Evolutionary conservation across 805 yeast species (phyloP).

Genomic region (Ogataea glucozyma): DNA sequence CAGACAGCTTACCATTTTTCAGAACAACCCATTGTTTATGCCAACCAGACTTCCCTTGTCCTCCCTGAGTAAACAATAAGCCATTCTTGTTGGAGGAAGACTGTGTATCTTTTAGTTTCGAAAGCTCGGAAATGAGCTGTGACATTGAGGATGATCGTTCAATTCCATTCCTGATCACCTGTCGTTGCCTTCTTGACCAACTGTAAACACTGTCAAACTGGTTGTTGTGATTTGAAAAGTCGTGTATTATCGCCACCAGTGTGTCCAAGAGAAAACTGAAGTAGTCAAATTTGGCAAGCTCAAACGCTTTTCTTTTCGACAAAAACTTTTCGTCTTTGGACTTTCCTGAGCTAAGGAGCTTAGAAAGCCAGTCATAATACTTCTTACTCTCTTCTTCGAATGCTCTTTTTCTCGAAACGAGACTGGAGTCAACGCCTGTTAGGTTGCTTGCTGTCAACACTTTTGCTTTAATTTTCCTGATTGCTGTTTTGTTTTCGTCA

Average conservation of each 20-base stretch:
- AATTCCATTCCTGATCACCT: conserved; percentile 19
- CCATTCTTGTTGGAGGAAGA: conserved; percentile 39
- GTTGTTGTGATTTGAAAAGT: conserved; percentile 18
- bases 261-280: conserved; percentile 33
- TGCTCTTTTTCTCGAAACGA: conserved; percentile 24
- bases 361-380: conserved; percentile 39
- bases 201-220: conserved; percentile 14
- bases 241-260: conserved; percentile 19
- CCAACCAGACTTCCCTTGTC: conserved; percentile 71
- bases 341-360: conserved; percentile 36
- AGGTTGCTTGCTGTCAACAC: conserved; percentile 11
- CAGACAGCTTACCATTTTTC: conserved; percentile 64
- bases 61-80: conserved; percentile 57
- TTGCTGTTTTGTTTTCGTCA: conserved; percentile 21
- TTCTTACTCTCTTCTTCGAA: conserved; percentile 41
- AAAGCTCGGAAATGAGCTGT: conserved; percentile 42
- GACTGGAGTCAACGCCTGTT: conserved; percentile 17
- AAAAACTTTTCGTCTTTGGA: conserved; percentile 36
- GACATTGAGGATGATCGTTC: conserved; percentile 22
- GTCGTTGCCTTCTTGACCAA: conserved; percentile 21
- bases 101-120: conserved; percentile 34
- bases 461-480: conserved; percentile 20
- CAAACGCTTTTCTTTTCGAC: conserved; percentile 33
- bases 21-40: conserved; percentile 86
- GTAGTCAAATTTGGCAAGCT: conserved; percentile 34